Percentiles rank a stretch among this genome's conserved stretches.
Conservation (phyloP, 306 rosid species). For the Pterocarpus santalinus region DNA sequence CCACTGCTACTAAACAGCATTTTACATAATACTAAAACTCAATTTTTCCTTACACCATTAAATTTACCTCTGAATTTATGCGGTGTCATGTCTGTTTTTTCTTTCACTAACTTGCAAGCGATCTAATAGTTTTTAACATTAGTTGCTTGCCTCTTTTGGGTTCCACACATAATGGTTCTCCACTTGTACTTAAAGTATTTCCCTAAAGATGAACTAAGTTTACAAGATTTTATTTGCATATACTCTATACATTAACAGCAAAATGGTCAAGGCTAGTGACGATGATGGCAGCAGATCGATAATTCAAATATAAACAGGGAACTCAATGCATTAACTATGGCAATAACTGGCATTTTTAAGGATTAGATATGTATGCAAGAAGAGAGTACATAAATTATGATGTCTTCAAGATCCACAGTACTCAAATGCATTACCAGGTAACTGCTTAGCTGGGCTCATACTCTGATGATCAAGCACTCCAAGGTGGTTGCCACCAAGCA, state of each 20-base stretch:
- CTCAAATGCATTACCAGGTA: conserved; percentile 59
- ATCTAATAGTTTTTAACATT: neutral
- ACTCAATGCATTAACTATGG: neutral
- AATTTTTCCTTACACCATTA: neutral
- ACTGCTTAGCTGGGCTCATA: conserved; percentile 43
- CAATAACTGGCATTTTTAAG: conserved; percentile 2
- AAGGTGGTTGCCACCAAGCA: conserved; percentile 85
- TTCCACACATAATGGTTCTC: neutral
- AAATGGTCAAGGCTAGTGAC: neutral
- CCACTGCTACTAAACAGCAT: conserved; percentile 16
- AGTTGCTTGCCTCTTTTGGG: conserved; percentile 10
- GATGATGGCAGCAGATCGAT: neutral
- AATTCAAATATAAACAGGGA: neutral
- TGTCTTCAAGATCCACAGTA: conserved; percentile 10
- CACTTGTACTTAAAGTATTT: neutral
- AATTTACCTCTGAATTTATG: conserved; percentile 16
- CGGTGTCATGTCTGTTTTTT: neutral
- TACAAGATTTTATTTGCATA: neutral
- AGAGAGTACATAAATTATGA: conserved; percentile 6
- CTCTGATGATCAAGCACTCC: conserved; percentile 70
- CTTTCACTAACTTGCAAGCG: neutral
- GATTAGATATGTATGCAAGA: conserved; percentile 28
- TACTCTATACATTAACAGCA: conserved; percentile 1
- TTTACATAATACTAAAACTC: neutral
- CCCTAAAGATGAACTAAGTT: conserved; percentile 4